These are phyloP conservation scores for Elasticomyces elasticus DNA, from an alignment of 495 filamentous ascomycete species.

Conservation along the genomic window DNA sequence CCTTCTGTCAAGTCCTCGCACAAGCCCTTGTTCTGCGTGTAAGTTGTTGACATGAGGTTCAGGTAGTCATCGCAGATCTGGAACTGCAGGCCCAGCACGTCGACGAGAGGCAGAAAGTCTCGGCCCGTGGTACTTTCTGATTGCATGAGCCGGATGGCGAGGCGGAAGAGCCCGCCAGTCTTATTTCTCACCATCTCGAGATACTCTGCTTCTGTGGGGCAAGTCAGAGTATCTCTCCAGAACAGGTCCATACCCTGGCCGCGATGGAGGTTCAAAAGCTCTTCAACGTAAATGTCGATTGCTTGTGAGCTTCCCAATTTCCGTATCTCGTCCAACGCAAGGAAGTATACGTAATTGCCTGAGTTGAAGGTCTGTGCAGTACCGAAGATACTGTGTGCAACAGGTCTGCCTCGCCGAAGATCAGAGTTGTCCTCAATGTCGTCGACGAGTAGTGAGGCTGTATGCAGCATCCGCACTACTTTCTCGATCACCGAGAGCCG, in stretches of 20 bases:
- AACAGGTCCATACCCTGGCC: slow-evolving; percentile 97
- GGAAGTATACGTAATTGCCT: slow-evolving; percentile 95
- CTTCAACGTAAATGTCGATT: slow-evolving; percentile 72
- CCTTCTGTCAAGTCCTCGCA: slow-evolving; percentile 96
- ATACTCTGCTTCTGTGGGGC: slow-evolving; percentile 92
- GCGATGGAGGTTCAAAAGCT: slow-evolving; percentile 85
- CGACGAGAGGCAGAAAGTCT: slow-evolving; percentile 50
- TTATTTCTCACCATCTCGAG: slow-evolving; percentile 98
- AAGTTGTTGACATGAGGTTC: slow-evolving; percentile 61
- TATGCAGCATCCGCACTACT: slow-evolving; percentile 89
- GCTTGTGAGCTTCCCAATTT: slow-evolving; percentile 54
- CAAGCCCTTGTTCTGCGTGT: slow-evolving; percentile 83
- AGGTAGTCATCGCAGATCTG: slow-evolving; percentile 76
- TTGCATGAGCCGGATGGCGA: slow-evolving; percentile 94
- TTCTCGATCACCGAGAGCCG: slow-evolving; percentile 73
- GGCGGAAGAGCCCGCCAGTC: slow-evolving; percentile 87
- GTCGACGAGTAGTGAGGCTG: slow-evolving; percentile 84
- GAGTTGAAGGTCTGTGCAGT: slow-evolving; percentile 94
- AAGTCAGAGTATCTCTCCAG: slow-evolving; percentile 90
- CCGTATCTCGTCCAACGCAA: slow-evolving; percentile 62
- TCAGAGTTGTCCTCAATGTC: slow-evolving; percentile 61
- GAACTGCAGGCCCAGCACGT: slow-evolving; percentile 82
- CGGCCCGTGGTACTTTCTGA: slow-evolving; percentile 42
- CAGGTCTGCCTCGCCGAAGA: slow-evolving; percentile 79
- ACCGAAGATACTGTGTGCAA: slow-evolving; percentile 91